phyloP scores from a whole-genome alignment of 805 yeast genomes.

The Hanseniaspora vineae region DNA sequence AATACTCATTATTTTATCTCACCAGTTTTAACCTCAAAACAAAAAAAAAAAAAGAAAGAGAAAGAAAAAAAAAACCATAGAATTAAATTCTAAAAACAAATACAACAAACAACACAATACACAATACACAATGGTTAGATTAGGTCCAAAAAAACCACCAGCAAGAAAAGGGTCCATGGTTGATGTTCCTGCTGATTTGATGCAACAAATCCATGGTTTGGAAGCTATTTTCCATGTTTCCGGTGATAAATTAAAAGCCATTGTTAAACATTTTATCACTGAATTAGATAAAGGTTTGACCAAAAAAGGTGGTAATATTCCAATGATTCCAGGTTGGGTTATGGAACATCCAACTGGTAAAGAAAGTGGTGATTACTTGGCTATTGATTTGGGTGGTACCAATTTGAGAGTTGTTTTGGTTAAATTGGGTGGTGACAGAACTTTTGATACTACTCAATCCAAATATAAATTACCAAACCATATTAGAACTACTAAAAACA shows the following conservation, averaged over 20 bases:
- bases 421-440: constrained; percentile 66
- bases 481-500: constrained; percentile 62
- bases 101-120: constrained; percentile 2
- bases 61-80: too few relatives aligned
- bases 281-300: constrained; percentile 78
- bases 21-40: too few relatives aligned
- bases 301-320: constrained; percentile 70
- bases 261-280: constrained; percentile 60
- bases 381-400: constrained; percentile 96
- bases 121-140: constrained; percentile 49
- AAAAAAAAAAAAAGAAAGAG: too few relatives aligned
- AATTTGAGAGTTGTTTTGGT: constrained; percentile 88
- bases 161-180: constrained; percentile 58
- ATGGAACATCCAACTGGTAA: constrained; percentile 85
- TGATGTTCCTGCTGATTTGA: constrained; percentile 53
- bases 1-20: too few relatives aligned
- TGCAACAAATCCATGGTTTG: constrained; percentile 42
- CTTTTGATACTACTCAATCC: constrained; percentile 77
- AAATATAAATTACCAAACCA: constrained; percentile 68
- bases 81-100: not conserved
- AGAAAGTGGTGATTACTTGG: constrained; percentile 81
- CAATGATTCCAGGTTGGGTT: constrained; percentile 98
- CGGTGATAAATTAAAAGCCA: constrained; percentile 43
- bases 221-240: constrained; percentile 54
- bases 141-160: constrained; percentile 76